A percentile compares a stretch with the other conserved stretches of the same genome.
Conservation (phyloP, 2,329 filamentous ascomycete species). For the Parastagonospora avenae region DNA sequence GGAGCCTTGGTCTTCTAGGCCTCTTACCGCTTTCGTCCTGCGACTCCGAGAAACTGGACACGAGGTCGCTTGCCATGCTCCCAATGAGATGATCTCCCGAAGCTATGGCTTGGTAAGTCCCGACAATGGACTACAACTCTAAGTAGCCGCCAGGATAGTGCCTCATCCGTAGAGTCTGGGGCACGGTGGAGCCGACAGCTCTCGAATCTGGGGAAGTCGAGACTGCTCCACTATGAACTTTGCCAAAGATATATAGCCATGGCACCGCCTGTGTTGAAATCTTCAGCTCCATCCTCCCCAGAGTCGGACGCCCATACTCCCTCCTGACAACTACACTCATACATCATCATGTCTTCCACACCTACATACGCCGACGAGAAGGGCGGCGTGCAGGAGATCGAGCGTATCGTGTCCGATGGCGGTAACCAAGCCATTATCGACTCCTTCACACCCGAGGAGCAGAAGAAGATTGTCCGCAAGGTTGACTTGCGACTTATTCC, state of each 20-base stretch:
- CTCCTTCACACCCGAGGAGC: conserved; percentile 26
- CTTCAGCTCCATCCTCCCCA: neutral
- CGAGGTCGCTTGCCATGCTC: neutral
- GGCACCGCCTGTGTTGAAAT: neutral
- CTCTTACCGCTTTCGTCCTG: conserved; percentile 2
- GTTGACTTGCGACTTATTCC: conserved; percentile 48
- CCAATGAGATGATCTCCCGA: conserved; percentile 5
- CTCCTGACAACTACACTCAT: neutral
- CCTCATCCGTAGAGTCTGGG: conserved; percentile 10
- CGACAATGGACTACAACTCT: neutral
- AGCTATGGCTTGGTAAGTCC: conserved; percentile 6
- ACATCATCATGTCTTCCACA: conserved; percentile 14
- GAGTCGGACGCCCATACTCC: conserved; percentile 1
- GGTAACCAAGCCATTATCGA: conserved; percentile 22
- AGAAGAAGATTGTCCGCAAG: conserved; percentile 30
- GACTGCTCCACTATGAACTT: conserved; percentile 2
- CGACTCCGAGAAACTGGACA: neutral
- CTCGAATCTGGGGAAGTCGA: conserved; percentile 16
- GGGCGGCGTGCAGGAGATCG: conserved; percentile 17
- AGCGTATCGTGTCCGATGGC: conserved; percentile 20
- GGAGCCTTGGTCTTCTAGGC: conserved; percentile 3
- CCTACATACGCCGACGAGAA: conserved; percentile 24
- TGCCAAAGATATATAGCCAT: conserved; percentile 11
- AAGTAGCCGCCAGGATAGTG: neutral
- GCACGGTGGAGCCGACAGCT: conserved; percentile 13